These are phyloP conservation scores for Perilla frutescens DNA, from an alignment of 257 asterid species.

Conservation along the genomic window DNA sequence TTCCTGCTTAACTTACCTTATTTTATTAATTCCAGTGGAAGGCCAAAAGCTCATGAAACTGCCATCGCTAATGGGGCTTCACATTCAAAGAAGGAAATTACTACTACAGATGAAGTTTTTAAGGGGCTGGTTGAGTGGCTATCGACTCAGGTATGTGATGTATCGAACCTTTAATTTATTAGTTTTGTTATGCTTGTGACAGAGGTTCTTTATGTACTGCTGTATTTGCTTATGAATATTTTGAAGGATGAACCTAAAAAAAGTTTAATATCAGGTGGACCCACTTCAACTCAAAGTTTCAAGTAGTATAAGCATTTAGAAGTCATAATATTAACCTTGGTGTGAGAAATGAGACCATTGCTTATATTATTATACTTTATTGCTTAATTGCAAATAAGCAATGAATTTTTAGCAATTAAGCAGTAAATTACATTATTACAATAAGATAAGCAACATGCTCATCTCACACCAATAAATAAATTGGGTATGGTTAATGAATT, in stretches of 20 bases:
- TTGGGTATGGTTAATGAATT: background rate
- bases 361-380: too few relatives aligned
- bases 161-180: background rate
- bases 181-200: slow-evolving; percentile 11
- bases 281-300: background rate
- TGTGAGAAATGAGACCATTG: too few relatives aligned
- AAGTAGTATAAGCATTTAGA: background rate
- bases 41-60: slow-evolving; percentile 58
- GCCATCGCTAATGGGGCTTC: slow-evolving; percentile 55
- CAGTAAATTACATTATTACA: too few relatives aligned
- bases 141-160: slow-evolving; percentile 71
- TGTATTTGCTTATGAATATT: background rate
- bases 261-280: background rate
- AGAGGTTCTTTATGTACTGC: background rate
- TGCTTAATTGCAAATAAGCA: too few relatives aligned
- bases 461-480: too few relatives aligned
- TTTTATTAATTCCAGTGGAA: slow-evolving; percentile 58
- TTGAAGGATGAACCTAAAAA: background rate
- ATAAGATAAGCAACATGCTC: too few relatives aligned
- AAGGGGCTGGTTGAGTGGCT: slow-evolving; percentile 85
- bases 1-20: slow-evolving; percentile 20
- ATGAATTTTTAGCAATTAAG: too few relatives aligned
- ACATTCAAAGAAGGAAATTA: slow-evolving; percentile 57
- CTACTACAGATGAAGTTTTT: slow-evolving; percentile 65
- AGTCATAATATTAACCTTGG: background rate